Evolutionary conservation across 441 rosid species (phyloP).

Genomic region (Geranium incanum): DNA sequence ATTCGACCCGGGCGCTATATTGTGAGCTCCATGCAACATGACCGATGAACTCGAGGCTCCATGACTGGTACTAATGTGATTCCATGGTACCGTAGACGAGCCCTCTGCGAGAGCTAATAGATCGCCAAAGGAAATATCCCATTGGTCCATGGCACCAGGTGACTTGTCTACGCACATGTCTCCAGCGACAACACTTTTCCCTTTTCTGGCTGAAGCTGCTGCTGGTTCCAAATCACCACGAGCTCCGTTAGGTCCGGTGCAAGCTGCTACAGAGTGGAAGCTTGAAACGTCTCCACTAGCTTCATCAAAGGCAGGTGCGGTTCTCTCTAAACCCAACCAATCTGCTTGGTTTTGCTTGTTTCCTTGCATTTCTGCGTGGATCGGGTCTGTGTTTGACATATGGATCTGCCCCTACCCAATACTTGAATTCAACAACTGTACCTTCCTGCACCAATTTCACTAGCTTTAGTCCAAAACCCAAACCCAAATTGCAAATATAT

Average conservation of each 20-base stretch:
- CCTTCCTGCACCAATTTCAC: constrained; percentile 1
- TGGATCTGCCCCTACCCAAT: constrained; percentile 13
- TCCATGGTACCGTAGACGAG: neutral
- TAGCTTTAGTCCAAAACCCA: neutral
- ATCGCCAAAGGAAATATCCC: constrained; percentile 32
- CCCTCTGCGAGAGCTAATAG: constrained; percentile 55
- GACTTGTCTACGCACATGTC: constrained; percentile 20
- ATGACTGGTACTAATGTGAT: neutral
- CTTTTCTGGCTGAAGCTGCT: constrained; percentile 7
- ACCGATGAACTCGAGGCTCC: neutral
- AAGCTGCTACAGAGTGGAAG: constrained; percentile 9
- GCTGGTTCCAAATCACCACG: constrained; percentile 12
- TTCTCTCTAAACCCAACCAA: constrained; percentile 26
- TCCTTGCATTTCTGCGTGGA: constrained; percentile 25
- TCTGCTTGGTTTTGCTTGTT: constrained; percentile 21
- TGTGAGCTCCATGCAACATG: neutral
- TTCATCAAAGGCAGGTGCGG: constrained; percentile 26
- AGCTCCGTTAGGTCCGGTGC: constrained; percentile 3
- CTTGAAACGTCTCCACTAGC: constrained; percentile 16
- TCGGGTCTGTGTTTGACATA: constrained; percentile 7
- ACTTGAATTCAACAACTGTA: neutral
- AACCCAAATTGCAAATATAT: neutral
- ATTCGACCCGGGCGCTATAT: constrained; percentile 7
- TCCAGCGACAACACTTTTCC: constrained; percentile 4
- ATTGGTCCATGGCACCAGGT: constrained; percentile 15